phyloP scores from a whole-genome alignment of 1,139 yeast genomes.

The Yamadazyma taylorii region DNA sequence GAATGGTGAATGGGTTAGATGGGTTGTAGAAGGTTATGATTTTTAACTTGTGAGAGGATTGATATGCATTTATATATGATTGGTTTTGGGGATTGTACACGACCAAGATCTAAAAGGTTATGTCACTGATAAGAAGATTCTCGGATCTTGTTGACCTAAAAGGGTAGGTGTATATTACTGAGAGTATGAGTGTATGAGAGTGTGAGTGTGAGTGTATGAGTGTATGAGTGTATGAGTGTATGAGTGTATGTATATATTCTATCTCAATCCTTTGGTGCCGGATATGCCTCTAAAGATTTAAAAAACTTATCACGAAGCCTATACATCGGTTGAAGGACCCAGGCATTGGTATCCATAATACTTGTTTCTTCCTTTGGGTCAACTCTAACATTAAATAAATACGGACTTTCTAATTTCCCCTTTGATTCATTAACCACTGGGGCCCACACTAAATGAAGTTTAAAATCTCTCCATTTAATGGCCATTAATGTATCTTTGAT shows the following conservation, averaged over 20 bases:
- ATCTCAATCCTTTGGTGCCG: neutral
- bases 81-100: too few relatives aligned
- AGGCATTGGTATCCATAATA: neutral
- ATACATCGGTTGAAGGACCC: conserved; percentile 2
- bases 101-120: too few relatives aligned
- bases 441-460: neutral
- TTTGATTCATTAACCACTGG: conserved; percentile 1
- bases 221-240: too few relatives aligned
- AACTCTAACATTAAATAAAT: neutral
- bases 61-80: too few relatives aligned
- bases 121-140: too few relatives aligned
- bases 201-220: too few relatives aligned
- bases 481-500: conserved; percentile 1
- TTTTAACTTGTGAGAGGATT: too few relatives aligned
- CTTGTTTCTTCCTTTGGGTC: conserved; percentile 2
- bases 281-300: neutral
- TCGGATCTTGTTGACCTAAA: too few relatives aligned
- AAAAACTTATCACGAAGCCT: neutral
- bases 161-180: too few relatives aligned
- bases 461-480: conserved; percentile 1
- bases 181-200: too few relatives aligned
- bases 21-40: too few relatives aligned
- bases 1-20: neutral
- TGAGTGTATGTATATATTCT: too few relatives aligned
- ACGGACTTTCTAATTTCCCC: conserved; percentile 2